A percentile compares a stretch with the other conserved stretches of the same genome.
Evolutionary conservation across 208 protist genomes (phyloP).

Genomic region (Acanthamoeba royreba): DNA sequence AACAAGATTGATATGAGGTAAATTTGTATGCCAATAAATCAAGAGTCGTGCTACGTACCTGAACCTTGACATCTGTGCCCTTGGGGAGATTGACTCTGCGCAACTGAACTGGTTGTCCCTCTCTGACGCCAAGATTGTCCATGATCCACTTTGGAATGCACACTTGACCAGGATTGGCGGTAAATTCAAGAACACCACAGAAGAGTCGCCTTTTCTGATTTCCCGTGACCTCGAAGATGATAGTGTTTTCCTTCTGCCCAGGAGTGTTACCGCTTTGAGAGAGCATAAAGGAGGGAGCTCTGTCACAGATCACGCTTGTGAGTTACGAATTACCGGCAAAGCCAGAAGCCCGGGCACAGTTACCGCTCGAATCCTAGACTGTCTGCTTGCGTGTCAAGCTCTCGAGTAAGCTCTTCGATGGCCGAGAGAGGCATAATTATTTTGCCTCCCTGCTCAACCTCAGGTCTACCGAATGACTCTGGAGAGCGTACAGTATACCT

Average conservation of each 20-base stretch:
- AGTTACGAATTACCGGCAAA: not conserved
- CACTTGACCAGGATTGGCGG: not conserved
- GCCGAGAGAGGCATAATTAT: constrained; percentile 15
- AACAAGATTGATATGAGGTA: no score
- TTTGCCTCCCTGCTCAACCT: constrained; percentile 34
- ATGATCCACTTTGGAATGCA: constrained; percentile 23
- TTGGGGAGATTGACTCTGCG: constrained; percentile 33
- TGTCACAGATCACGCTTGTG: no score
- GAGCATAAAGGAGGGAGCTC: not conserved
- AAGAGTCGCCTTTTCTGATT: not conserved
- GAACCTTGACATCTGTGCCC: not conserved
- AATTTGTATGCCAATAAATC: no score
- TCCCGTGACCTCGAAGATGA: constrained; percentile 23
- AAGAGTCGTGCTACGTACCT: not conserved
- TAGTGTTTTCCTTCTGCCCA: not conserved
- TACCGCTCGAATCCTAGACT: not conserved
- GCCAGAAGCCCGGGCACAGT: no score
- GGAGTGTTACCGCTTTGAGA: not conserved
- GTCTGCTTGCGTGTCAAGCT: not conserved
- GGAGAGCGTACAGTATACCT: not conserved
- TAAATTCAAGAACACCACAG: constrained; percentile 39
- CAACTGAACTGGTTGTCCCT: not conserved
- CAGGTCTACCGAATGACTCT: not conserved
- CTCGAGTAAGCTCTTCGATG: not conserved
- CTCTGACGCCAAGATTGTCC: constrained; percentile 3